Evolutionary conservation across 1,284 basidiomycete species (phyloP).

Genomic region (Wallemia hederae): DNA sequence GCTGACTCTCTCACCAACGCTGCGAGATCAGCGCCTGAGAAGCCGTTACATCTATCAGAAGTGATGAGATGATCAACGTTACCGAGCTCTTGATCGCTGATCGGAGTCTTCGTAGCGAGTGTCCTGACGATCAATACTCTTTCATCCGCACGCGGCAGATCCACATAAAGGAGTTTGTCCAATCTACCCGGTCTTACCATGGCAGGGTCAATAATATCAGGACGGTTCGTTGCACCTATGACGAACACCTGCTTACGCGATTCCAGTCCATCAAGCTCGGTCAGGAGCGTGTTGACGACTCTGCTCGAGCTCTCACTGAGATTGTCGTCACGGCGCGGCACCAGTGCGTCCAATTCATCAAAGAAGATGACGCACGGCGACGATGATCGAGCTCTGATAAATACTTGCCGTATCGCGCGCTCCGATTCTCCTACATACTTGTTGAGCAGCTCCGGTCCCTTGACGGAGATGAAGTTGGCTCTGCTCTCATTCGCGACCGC

Average conservation of each 20-base stretch:
- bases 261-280: slow-evolving; percentile 83
- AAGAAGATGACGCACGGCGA: slow-evolving; percentile 80
- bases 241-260: slow-evolving; percentile 73
- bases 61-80: slow-evolving; percentile 12
- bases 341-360: slow-evolving; percentile 86
- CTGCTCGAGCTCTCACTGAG: slow-evolving; percentile 81
- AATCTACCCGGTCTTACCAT: slow-evolving; percentile 90
- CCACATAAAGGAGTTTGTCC: slow-evolving; percentile 89
- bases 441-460: slow-evolving; percentile 84
- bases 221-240: slow-evolving; percentile 89
- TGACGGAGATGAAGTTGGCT: slow-evolving; percentile 87
- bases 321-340: slow-evolving; percentile 70
- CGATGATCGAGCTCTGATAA: slow-evolving; percentile 57
- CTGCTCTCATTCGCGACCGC: slow-evolving; percentile 79
- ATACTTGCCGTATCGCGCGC: slow-evolving; percentile 74
- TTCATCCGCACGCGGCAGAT: slow-evolving; percentile 47
- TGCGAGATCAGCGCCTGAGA: slow-evolving; percentile 66
- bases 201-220: slow-evolving; percentile 94
- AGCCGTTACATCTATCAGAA: slow-evolving; percentile 39
- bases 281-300: slow-evolving; percentile 91
- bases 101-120: slow-evolving; percentile 36
- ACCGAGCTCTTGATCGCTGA: slow-evolving; percentile 25
- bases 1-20: slow-evolving; percentile 70
- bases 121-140: slow-evolving; percentile 62
- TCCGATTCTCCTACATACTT: slow-evolving; percentile 99